Base-by-base conservation (phyloP, 352 stramenopile genomes). In the Phytophthora kernoviae region DNA sequence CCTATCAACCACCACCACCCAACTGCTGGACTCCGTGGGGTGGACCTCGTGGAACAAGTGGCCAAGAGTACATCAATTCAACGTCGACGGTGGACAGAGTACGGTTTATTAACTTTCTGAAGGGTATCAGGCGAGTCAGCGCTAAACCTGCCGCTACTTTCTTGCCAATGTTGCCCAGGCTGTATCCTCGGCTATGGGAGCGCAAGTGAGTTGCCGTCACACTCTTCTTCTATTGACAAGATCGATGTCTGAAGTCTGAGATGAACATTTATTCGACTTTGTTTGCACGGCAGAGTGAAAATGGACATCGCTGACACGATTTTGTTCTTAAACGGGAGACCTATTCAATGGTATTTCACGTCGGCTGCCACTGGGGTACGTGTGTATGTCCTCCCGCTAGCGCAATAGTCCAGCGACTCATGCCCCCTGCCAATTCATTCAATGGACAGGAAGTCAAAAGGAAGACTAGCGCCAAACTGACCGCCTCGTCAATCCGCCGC, bases 261-360 rank as follows among this genome's bases (percentile, higher is more conserved):
- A 46, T 14, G 20, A 14, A 6, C n/a, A 27, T 24, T 14, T 46
- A 18, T 41, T 32, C 14, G 6, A 32, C 40, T 34, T 27, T 26
- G 10, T 54, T 32, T 59, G 34, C 12, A 22, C 22, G 3, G 26
- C 39, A 87, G 77, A 58, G 58, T 68, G 12, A 85, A 84, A 51
- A 40, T 90, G 1, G 81, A 90, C 34, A 84, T 90, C 40, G 69
- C 59, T 12, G 81, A 90, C 66, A 70, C 75, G 5, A 68, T 90
- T 21, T 15, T 88, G 15, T 73, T 90, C 46, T 33, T 61, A 8
- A 65, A 72, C n/a, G 81, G 81, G 15, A 65, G 22, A 18, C 65
- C 68, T 7, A 55, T 43, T 7, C 74, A 81, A 32, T 90, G 81
- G 81, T 90, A 76, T 61, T 87, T 79, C 60, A 88, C 81, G 2